Percentiles rank a stretch among this genome's conserved stretches.
Evolutionary conservation across 1,284 basidiomycete genomes (phyloP).

Genomic region (Fomitopsis palustris): DNA sequence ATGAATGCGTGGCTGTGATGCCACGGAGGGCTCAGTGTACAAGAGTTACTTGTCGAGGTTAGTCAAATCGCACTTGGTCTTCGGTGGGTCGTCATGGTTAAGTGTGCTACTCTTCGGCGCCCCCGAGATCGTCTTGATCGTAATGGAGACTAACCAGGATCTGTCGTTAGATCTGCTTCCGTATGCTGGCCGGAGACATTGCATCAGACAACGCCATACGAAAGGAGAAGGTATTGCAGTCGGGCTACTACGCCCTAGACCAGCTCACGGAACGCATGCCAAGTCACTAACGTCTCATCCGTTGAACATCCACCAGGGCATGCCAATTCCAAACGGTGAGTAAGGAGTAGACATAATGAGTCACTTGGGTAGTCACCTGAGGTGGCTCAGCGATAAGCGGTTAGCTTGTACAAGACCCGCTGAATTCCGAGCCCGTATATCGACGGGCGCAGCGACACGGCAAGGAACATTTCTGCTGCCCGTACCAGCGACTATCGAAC

Average conservation of each 20-base stretch:
- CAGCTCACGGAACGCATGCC: too few relatives aligned
- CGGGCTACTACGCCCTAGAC: too few relatives aligned
- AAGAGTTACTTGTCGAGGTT: not conserved
- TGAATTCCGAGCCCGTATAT: too few relatives aligned
- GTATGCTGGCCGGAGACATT: not conserved
- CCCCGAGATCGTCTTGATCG: slow-evolving; percentile 1
- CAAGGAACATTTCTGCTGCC: not conserved
- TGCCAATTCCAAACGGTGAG: too few relatives aligned
- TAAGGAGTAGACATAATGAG: too few relatives aligned
- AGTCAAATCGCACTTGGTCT: not conserved
- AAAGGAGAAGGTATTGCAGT: too few relatives aligned
- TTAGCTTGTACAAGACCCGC: too few relatives aligned
- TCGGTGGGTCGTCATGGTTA: not conserved
- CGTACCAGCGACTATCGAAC: not conserved
- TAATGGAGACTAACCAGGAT: slow-evolving; percentile 1
- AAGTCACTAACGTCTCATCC: too few relatives aligned
- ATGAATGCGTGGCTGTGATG: not conserved
- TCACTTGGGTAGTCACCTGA: too few relatives aligned
- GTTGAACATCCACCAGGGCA: too few relatives aligned
- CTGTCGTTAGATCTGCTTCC: slow-evolving; percentile 1
- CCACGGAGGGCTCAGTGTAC: not conserved
- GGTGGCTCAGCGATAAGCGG: too few relatives aligned
- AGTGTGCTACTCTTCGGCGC: not conserved
- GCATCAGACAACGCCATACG: not conserved
- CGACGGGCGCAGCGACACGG: not conserved